Conservation (phyloP, 306 rosid genomes). For the Quercus aquifolioides region DNA sequence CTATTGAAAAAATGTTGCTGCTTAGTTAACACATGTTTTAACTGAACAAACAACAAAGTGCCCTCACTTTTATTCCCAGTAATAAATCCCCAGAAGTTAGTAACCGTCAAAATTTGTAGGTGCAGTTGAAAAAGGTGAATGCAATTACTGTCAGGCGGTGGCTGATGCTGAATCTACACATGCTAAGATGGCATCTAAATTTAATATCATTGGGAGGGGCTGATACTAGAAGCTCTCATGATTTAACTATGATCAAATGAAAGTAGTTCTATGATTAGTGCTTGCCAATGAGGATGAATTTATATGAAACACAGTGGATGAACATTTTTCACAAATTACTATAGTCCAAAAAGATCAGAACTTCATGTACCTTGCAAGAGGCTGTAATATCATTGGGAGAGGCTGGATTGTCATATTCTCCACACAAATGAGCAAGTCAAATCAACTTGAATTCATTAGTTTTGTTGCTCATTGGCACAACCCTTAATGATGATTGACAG, state of each 20-base stretch:
- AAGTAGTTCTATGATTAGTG: conserved; percentile 1
- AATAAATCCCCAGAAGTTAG: background rate
- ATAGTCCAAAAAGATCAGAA: background rate
- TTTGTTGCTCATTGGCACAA: background rate
- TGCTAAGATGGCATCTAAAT: background rate
- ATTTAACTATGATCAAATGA: background rate
- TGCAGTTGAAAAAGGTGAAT: background rate
- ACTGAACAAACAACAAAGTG: conserved; percentile 7
- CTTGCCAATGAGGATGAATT: conserved; percentile 18
- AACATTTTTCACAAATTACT: background rate
- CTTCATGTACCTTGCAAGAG: background rate
- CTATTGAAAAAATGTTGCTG: conserved; percentile 7
- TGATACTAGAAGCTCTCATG: background rate
- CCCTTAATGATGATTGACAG: background rate
- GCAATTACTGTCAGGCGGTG: background rate
- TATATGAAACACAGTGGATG: background rate
- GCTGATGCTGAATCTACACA: background rate
- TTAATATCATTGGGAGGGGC: background rate
- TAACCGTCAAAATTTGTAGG: background rate
- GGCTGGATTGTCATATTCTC: background rate
- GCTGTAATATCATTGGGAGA: background rate
- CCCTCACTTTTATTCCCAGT: conserved; percentile 2
- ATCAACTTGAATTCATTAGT: background rate
- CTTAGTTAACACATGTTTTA: conserved; percentile 8
- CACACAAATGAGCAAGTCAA: background rate